Percentiles rank a stretch among this genome's conserved stretches.
phyloP scores from a whole-genome alignment of 2,329 filamentous ascomycete genomes.

The Penicillium sp. region DNA sequence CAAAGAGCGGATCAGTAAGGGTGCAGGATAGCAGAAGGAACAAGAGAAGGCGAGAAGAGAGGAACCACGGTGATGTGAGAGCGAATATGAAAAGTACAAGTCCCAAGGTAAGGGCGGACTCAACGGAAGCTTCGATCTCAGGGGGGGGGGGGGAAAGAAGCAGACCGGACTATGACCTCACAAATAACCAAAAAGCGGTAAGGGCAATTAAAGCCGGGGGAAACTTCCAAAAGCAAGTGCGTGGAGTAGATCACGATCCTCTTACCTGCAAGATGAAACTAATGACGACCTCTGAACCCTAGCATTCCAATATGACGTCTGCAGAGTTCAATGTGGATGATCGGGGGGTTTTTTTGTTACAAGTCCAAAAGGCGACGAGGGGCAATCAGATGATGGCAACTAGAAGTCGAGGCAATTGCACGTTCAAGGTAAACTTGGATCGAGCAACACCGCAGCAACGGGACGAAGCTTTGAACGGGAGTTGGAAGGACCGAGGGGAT shows the following conservation, averaged over 20 bases:
- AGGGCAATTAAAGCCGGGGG: neutral
- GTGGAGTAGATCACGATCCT: slow-evolving; percentile 1
- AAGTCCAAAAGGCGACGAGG: slow-evolving; percentile 16
- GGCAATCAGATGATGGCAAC: slow-evolving; percentile 8
- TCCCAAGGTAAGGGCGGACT: slow-evolving; percentile 12
- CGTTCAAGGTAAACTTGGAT: slow-evolving; percentile 7
- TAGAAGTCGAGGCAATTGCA: slow-evolving; percentile 16
- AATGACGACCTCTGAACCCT: slow-evolving; percentile 19
- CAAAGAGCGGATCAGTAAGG: slow-evolving; percentile 22
- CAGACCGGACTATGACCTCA: slow-evolving; percentile 5
- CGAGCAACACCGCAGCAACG: slow-evolving; percentile 17
- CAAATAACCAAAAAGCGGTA: neutral
- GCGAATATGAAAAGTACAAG: slow-evolving; percentile 11
- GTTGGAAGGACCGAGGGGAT: slow-evolving; percentile 23
- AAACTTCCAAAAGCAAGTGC: neutral
- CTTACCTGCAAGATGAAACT: slow-evolving; percentile 27
- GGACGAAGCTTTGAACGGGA: slow-evolving; percentile 18
- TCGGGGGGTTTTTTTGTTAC: slow-evolving; percentile 12
- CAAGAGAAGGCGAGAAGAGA: neutral
- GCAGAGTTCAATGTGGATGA: slow-evolving; percentile 24
- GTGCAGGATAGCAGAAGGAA: slow-evolving; percentile 2
- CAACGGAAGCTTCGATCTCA: slow-evolving; percentile 17
- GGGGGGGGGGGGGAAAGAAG: slow-evolving; percentile 8
- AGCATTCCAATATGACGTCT: slow-evolving; percentile 30
- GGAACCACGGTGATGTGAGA: slow-evolving; percentile 1